phyloP scores from a whole-genome alignment of 2,329 filamentous ascomycete species.

The Aspergillus viridinutans region DNA sequence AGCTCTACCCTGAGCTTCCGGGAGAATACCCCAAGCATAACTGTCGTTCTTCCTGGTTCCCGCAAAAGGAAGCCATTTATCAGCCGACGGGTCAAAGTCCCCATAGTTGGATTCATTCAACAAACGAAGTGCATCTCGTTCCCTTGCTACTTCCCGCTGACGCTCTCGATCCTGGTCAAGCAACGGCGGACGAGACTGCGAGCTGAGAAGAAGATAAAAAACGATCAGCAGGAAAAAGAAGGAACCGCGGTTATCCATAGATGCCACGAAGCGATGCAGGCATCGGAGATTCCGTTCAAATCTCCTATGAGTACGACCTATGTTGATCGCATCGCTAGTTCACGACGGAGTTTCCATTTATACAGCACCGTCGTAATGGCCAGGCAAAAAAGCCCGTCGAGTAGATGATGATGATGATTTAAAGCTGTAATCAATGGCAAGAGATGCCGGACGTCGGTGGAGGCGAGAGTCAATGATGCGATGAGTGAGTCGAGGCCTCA shows the following conservation, averaged over 20 bases:
- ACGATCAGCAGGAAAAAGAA: constrained; percentile 49
- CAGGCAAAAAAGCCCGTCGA: not conserved
- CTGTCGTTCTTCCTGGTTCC: constrained; percentile 71
- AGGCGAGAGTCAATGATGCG: constrained; percentile 21
- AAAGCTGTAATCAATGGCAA: not conserved
- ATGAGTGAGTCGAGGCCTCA: constrained; percentile 21
- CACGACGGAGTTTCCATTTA: constrained; percentile 3
- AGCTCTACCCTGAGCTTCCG: constrained; percentile 61
- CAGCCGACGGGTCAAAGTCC: constrained; percentile 44
- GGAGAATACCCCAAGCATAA: constrained; percentile 73
- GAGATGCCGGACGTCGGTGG: constrained; percentile 4
- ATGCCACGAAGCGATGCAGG: constrained; percentile 22
- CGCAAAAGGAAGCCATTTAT: constrained; percentile 64
- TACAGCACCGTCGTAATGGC: not conserved
- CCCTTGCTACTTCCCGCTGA: constrained; percentile 48
- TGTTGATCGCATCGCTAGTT: constrained; percentile 25
- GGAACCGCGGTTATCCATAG: constrained; percentile 47
- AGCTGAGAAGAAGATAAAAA: constrained; percentile 51
- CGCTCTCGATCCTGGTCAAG: constrained; percentile 41
- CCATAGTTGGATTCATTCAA: constrained; percentile 50
- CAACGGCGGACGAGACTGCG: constrained; percentile 40
- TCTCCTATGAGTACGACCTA: constrained; percentile 14
- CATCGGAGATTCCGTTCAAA: constrained; percentile 19
- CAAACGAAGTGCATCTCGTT: constrained; percentile 49
- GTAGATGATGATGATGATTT: not conserved